Conservation (phyloP, 2,329 filamentous ascomycete species). For the Chalara sp. region DNA sequence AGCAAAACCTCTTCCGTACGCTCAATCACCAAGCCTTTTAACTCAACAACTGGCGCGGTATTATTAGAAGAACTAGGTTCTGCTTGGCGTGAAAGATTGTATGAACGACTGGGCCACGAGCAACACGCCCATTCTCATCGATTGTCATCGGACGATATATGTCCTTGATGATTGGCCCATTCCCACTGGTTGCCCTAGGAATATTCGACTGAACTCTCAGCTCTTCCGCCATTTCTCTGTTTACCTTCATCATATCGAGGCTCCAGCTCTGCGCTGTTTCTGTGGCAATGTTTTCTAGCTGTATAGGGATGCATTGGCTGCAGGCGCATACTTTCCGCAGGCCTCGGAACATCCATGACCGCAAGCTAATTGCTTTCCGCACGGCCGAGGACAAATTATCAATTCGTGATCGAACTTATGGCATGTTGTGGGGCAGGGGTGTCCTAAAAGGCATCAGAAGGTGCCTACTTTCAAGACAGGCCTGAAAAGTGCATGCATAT, state of each 20-base stretch:
- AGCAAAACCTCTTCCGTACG: no score
- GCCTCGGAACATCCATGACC: slow-evolving; percentile 22
- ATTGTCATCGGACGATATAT: background rate
- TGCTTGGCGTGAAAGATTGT: no score
- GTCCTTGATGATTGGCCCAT: background rate
- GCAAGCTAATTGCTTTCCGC: slow-evolving; percentile 15
- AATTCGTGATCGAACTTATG: slow-evolving; percentile 22
- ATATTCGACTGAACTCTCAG: background rate
- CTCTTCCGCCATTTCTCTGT: background rate
- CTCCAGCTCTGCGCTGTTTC: background rate
- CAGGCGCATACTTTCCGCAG: slow-evolving; percentile 8
- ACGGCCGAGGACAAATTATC: slow-evolving; percentile 19
- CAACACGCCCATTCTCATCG: background rate
- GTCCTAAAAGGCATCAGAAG: background rate
- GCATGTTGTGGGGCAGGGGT: slow-evolving; percentile 22
- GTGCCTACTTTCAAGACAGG: no score
- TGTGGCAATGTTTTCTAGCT: background rate
- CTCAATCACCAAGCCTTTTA: no score
- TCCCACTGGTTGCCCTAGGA: background rate
- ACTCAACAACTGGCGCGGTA: no score
- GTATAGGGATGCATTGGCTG: background rate
- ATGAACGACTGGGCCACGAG: no score
- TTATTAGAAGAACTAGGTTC: no score
- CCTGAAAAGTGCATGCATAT: no score
- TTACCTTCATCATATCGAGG: background rate